These are phyloP conservation scores for Ophiostoma piceae DNA, from an alignment of 2,329 filamentous ascomycete genomes.

Conservation along the genomic window DNA sequence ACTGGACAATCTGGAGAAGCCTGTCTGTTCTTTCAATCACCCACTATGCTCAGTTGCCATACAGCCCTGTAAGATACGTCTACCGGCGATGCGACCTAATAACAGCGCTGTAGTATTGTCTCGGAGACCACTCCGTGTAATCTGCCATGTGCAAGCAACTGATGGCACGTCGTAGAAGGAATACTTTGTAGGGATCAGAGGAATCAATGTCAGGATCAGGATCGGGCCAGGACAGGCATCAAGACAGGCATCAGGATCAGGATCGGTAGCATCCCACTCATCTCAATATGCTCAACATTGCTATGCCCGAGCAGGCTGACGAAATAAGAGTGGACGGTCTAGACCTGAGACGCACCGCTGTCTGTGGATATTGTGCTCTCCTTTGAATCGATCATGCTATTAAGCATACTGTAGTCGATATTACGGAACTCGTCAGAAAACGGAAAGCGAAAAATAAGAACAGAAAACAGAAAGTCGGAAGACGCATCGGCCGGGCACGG, in stretches of 20 bases:
- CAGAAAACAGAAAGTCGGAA: background rate
- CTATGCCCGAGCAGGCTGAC: background rate
- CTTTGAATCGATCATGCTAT: background rate
- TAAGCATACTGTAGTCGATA: background rate
- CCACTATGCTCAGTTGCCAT: background rate
- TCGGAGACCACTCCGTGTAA: constrained; percentile 4
- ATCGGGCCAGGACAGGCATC: background rate
- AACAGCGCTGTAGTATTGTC: background rate
- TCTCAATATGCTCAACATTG: background rate
- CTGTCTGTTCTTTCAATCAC: background rate
- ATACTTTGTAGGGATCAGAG: no score
- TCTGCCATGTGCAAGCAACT: background rate
- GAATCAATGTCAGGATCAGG: background rate
- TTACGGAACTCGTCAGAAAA: background rate
- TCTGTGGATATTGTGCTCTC: background rate
- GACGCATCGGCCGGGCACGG: background rate
- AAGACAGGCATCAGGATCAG: background rate
- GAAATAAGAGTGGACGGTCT: constrained; percentile 12
- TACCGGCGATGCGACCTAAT: background rate
- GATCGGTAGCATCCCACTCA: background rate
- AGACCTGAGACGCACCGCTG: constrained; percentile 5
- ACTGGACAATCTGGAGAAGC: background rate
- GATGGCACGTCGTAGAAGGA: background rate
- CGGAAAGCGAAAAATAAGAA: background rate
- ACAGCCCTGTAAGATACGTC: background rate